Base-by-base conservation (phyloP, 257 asterid species). In the Solanum sejunctum region DNA sequence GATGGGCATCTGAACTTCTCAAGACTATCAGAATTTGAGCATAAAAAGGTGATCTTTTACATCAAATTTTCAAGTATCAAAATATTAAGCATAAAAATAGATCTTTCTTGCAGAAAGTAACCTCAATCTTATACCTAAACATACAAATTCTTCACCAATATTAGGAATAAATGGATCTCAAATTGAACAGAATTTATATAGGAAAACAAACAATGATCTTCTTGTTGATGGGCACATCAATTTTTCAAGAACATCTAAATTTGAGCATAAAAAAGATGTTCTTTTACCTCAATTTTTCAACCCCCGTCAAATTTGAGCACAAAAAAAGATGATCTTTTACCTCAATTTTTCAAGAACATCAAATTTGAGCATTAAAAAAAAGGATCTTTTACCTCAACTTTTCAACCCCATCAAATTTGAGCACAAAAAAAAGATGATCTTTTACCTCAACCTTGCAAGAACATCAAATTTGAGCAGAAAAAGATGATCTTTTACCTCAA, bases 231-330 rank as follows among this genome's bases (percentile, higher is more conserved):
- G 82, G 82, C 84, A 90, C 93, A 91, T 80, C 88, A 75, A 85
- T 69, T 41, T 39, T 10, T 41, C 55, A 71, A 71, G 55, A 43
- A 71, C 0, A 71, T 73, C 41, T n/a, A 12, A 0, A 15, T 32
- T 15, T 67, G 15, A 67, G 55, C 32, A 71, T 2, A 41, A 43
- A 71, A 61, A 71, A 71, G 26, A 18, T n/a, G 41, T 26, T 63
- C 71, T 63, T 61, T 63, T 64, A 90, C 91, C 92, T 84, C 89
- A 73, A 86, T 60, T 69, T 16, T 39, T 9, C 54, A 67, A 67
- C 1, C 3, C 3, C 3, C 36, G 1, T 32, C 36, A 32, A 32
- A 32, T 32, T 32, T 32, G 36, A 32, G 36, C 67, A 60, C 10
- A n/a, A 60, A 28, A 28, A 32, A 32, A 32, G 36, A 32, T 32